Conservation (phyloP, 1,284 basidiomycete species). For the Sparassis latifolia region DNA sequence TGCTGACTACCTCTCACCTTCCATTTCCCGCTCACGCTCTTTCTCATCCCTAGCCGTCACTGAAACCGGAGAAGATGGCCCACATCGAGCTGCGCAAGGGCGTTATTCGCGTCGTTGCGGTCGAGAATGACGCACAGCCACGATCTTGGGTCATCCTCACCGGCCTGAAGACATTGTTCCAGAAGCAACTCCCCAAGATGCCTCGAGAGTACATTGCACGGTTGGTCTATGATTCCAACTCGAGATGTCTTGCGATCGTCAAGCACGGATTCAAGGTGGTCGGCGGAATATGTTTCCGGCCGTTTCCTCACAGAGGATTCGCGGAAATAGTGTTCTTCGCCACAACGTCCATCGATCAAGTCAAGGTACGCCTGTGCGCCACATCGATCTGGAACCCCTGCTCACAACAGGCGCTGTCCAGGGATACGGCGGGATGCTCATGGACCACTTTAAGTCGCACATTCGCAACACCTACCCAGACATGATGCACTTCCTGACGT, state of each 20-base stretch:
- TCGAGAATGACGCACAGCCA: constrained; percentile 78
- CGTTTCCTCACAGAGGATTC: constrained; percentile 92
- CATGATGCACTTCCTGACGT: constrained; percentile 95
- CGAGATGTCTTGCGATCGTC: constrained; percentile 90
- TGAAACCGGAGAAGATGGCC: constrained; percentile 71
- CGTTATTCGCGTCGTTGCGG: constrained; percentile 82
- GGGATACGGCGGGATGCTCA: constrained; percentile 98
- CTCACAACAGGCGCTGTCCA: constrained; percentile 25
- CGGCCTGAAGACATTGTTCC: constrained; percentile 94
- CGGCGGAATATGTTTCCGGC: constrained; percentile 96
- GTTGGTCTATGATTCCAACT: constrained; percentile 90
- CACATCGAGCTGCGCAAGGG: constrained; percentile 78
- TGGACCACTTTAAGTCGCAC: constrained; percentile 98
- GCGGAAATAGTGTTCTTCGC: constrained; percentile 99
- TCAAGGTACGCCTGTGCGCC: constrained; percentile 63
- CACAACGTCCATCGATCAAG: constrained; percentile 93
- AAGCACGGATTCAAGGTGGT: constrained; percentile 95
- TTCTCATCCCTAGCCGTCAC: constrained; percentile 33
- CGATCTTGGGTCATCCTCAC: constrained; percentile 83
- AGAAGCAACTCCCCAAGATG: constrained; percentile 98
- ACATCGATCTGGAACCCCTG: constrained; percentile 4
- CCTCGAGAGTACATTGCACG: constrained; percentile 97
- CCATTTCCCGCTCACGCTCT: no score
- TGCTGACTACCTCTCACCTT: no score
- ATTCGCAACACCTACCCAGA: constrained; percentile 74